A percentile compares a stretch with the other conserved stretches of the same genome.
phyloP scores from a whole-genome alignment of 2,329 filamentous ascomycete genomes.

The Apiospora saccharicola region DNA sequence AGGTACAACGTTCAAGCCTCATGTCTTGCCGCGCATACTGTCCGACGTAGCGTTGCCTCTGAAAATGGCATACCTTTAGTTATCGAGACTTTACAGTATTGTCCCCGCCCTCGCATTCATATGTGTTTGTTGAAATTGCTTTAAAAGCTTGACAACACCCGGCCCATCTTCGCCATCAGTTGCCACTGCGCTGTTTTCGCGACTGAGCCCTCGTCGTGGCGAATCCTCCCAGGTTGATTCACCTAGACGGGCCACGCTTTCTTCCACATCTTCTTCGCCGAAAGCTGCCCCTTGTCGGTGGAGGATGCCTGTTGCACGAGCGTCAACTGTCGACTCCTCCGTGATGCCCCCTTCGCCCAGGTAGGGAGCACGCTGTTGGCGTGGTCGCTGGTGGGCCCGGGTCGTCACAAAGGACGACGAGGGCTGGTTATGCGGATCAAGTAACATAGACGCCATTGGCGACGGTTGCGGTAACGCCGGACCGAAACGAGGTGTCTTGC shows the following conservation, averaged over 20 bases:
- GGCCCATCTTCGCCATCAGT: conserved; percentile 56
- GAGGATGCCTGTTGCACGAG: conserved; percentile 46
- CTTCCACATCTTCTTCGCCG: conserved; percentile 67
- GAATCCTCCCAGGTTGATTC: conserved; percentile 68
- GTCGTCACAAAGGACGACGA: conserved; percentile 53
- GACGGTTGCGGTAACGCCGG: conserved; percentile 60
- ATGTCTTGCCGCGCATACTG: not conserved
- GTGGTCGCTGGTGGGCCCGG: conserved; percentile 56
- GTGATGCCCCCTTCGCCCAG: conserved; percentile 59
- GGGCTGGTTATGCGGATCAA: conserved; percentile 80
- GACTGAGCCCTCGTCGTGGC: conserved; percentile 57
- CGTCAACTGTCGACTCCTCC: conserved; percentile 62
- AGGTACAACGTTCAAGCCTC: not conserved
- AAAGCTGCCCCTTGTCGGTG: conserved; percentile 51
- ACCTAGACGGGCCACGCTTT: conserved; percentile 58
- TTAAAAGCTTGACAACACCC: conserved; percentile 65
- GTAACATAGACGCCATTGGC: conserved; percentile 75
- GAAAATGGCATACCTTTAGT: not conserved
- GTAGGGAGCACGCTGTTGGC: conserved; percentile 53
- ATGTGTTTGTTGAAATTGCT: conserved; percentile 62
- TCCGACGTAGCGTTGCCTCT: conserved; percentile 7
- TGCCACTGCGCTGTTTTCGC: conserved; percentile 57
- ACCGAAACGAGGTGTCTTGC: conserved; percentile 53
- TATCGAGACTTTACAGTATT: conserved; percentile 14
- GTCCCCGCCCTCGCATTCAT: conserved; percentile 23